Base-by-base conservation (phyloP, 805 yeast genomes). In the Kuraishia ogatae region DNA sequence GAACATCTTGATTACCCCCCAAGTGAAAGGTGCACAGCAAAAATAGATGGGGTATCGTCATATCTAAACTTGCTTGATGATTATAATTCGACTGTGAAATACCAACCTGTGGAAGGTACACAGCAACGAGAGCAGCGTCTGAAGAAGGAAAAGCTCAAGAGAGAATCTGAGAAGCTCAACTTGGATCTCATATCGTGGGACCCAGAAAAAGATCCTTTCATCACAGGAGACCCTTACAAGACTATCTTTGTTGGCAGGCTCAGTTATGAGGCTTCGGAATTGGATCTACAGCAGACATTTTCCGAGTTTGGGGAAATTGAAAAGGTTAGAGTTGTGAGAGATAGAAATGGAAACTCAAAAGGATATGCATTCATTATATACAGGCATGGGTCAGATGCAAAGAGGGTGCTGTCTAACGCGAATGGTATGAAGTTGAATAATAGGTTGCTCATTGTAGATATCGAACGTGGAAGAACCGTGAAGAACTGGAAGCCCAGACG, bases 361-460 rank as follows among this genome's bases (percentile, higher is more conserved):
- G 97, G 98, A 0, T 93, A 93, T 66, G 97, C 87, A 1, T 93
- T 93, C 64, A 72, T 91, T 1, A 84, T 85, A 2, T 93, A 81
- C 67, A 83, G 79, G 54, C 72, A 76, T 26, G 87, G 83, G 20
- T 57, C 69, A 1, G 87, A 83, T 56, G 85, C 90, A 22, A 77
- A 79, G 52, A 68, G 66, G 13, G 94, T 96, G 1, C 76, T 79
- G 23, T 76, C 80, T 47, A 84, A 79, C 24, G 78, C 83, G 47
- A 81, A 87, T 43, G 83, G 79, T 0, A 59, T 76, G 52, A 66
- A 66, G n/a, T 64, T 87, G 20, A 73, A 79, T 22, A 80, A 78
- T 7, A 71, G 91, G 50, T 71, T 76, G 3, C 75, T 84, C 7
- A 68, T 86, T n/a, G 87, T 85, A 1, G 96, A 88, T 63, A 77